Base-by-base conservation (phyloP, 1,284 basidiomycete genomes). In the Leccinum solheimii region DNA sequence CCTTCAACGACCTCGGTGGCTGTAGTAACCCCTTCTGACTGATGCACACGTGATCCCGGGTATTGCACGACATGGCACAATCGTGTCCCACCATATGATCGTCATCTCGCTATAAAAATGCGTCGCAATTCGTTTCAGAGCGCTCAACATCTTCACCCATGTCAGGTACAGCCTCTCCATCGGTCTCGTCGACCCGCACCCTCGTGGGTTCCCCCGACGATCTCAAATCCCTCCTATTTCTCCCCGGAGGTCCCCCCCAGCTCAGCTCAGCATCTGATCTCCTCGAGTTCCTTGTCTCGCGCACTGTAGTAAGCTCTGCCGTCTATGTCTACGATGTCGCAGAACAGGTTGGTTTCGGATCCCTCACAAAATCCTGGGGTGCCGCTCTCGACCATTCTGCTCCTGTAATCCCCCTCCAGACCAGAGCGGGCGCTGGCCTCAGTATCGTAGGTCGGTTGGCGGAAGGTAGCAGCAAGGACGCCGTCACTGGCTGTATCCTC, bases 361-460 rank as follows among this genome's bases (percentile, higher is more conserved):
- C 81, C 0, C 76, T 86, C 57, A 87, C 89, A 19, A 88, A 86
- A 67, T 79, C 83, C 60, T 87, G 87, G 86, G 75, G 81, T 2
- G 73, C 79, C 9, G 71, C 78, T 10, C 52, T 64, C 30, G 72
- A 72, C 49, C 73, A 75, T 23, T 77, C 82, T 5, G 81, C 86
- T 3, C 81, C 86, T 59, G 85, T 91, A 9, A 80, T 91, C 62
- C 78, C 83, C 59, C 79, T 95, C 59, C 94, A 97, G 78, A 94
- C 92, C n/a, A 83, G 95, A 61, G 83, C 89, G 16, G 95, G 95
- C 55, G 94, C 95, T 21, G 95, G 95, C 16, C 78, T 94, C 60
- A 86, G 86, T 69, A 80, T 97, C 63, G 86, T 93, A 45, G 95
- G 95, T 16, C 85, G 93, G 64, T 79, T 95, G 56, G 90, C 88